A percentile compares a stretch with the other conserved stretches of the same genome.
Conservation (phyloP, 352 stramenopile genomes). For the Phytophthora tubulina region DNA sequence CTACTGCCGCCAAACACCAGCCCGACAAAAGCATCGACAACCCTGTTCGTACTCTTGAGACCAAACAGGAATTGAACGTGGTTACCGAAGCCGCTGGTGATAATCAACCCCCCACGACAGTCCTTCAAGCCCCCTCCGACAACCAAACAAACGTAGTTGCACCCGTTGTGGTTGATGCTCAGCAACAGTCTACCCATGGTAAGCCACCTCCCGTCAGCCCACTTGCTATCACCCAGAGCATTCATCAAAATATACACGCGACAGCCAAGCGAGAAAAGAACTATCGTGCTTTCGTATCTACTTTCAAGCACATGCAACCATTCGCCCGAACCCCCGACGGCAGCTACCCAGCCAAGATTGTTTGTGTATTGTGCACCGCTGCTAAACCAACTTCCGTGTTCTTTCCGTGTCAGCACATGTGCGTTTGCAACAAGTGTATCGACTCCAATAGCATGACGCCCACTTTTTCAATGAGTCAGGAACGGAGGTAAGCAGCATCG, state of each 20-base stretch:
- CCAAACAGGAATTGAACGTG: too few species aligned
- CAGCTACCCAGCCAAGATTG: conserved; percentile 40
- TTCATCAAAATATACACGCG: too few species aligned
- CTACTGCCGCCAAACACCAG: not conserved
- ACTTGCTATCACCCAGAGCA: too few species aligned
- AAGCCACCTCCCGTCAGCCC: too few species aligned
- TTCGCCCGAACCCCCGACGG: conserved; percentile 54
- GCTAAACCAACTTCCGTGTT: conserved; percentile 28
- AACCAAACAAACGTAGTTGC: too few species aligned
- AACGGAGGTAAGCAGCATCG: conserved; percentile 38
- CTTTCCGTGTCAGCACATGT: conserved; percentile 65
- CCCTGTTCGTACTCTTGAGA: not conserved
- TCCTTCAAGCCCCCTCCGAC: too few species aligned
- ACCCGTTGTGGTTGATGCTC: too few species aligned
- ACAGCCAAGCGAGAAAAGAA: too few species aligned
- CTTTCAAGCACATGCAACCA: conserved; percentile 53
- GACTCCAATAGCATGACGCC: conserved; percentile 46
- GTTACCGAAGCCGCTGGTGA: too few species aligned
- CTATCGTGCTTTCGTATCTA: too few species aligned
- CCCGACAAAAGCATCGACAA: not conserved
- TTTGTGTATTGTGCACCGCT: conserved; percentile 54
- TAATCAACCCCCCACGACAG: too few species aligned
- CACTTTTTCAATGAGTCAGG: conserved; percentile 18
- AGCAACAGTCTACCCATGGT: too few species aligned
- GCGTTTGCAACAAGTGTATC: conserved; percentile 65